These are phyloP conservation scores for Agapanthus africanus DNA, from an alignment of 106 monocot genomes.

Conservation along the genomic window DNA sequence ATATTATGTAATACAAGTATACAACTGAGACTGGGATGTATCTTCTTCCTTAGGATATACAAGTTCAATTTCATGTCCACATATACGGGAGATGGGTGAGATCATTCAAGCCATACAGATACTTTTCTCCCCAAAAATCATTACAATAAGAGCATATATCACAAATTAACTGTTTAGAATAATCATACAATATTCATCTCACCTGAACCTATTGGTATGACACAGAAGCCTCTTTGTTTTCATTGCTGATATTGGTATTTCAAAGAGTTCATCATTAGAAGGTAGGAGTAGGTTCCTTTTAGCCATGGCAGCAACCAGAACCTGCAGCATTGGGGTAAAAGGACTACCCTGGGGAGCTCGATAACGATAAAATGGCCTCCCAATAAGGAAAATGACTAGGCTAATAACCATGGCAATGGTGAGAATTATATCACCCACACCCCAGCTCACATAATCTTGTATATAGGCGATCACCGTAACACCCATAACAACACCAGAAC, in stretches of 20 bases:
- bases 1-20: no score
- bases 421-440: conserved; percentile 24
- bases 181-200: neutral
- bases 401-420: conserved; percentile 25
- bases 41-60: no score
- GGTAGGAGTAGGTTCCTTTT: conserved; percentile 40
- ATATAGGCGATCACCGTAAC: conserved; percentile 49
- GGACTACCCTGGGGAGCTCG: conserved; percentile 37
- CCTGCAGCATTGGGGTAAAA: conserved; percentile 44
- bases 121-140: no score
- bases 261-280: conserved; percentile 36
- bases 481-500: conserved; percentile 41
- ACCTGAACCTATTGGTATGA: conserved; percentile 43
- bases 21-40: no score
- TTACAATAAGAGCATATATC: no score
- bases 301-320: conserved; percentile 31
- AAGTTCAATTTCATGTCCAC: no score
- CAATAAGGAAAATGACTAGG: conserved; percentile 33
- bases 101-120: no score
- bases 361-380: conserved; percentile 42
- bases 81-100: no score
- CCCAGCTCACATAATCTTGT: conserved; percentile 53
- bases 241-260: conserved; percentile 11
- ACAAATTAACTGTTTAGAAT: no score
- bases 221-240: conserved; percentile 25